Conservation (phyloP, 768 basidiomycete species). For the Fomitopsis serialis region DNA sequence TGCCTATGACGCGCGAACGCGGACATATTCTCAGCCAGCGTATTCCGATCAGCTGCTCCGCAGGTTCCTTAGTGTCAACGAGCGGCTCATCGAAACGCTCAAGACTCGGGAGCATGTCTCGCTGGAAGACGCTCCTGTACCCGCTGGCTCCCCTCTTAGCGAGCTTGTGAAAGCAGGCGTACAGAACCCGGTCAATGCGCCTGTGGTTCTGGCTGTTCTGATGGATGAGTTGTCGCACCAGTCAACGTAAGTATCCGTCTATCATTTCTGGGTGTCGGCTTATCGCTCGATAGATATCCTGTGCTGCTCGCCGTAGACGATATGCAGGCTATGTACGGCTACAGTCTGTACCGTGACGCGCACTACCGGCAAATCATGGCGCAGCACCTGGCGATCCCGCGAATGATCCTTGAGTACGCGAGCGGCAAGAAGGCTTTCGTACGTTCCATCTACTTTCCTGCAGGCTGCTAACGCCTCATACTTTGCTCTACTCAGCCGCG, state of each 20-base stretch:
- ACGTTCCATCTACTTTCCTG: slow-evolving; percentile 23
- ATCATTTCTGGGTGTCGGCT: neutral
- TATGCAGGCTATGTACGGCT: slow-evolving; percentile 74
- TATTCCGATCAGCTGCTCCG: slow-evolving; percentile 61
- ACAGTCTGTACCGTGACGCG: slow-evolving; percentile 66
- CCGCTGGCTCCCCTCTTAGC: slow-evolving; percentile 42
- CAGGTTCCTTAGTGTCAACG: slow-evolving; percentile 58
- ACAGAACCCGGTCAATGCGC: slow-evolving; percentile 46
- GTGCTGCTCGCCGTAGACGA: slow-evolving; percentile 86
- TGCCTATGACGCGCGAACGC: slow-evolving; percentile 68
- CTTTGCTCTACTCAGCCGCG: slow-evolving; percentile 37
- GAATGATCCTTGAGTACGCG: slow-evolving; percentile 72
- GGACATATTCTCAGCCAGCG: slow-evolving; percentile 69
- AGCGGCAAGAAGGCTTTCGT: slow-evolving; percentile 68
- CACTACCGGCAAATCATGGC: slow-evolving; percentile 63
- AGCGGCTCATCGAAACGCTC: slow-evolving; percentile 35
- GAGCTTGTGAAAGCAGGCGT: slow-evolving; percentile 56
- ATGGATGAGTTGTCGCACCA: slow-evolving; percentile 62
- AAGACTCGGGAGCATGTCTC: slow-evolving; percentile 20
- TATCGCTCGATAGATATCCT: slow-evolving; percentile 45
- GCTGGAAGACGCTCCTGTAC: slow-evolving; percentile 33
- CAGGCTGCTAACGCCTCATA: neutral
- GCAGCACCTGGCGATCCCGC: slow-evolving; percentile 75
- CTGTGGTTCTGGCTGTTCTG: slow-evolving; percentile 51
- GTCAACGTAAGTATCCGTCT: slow-evolving; percentile 42